Evolutionary conservation across 2,329 filamentous ascomycete species (phyloP).

Genomic region (Aspergillus pseudoglaucus): DNA sequence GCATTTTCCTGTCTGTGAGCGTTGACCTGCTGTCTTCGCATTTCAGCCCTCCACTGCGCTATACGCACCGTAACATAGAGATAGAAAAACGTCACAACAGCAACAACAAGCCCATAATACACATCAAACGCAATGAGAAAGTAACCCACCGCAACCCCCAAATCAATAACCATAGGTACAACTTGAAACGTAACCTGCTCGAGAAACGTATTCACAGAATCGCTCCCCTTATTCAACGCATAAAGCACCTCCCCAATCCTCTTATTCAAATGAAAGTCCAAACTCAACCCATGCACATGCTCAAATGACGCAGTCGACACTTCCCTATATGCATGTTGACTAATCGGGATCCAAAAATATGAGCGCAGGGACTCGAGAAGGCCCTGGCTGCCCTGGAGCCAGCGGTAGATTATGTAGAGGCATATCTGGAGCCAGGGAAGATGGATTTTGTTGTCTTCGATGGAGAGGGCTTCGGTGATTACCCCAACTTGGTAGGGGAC

Average conservation of each 20-base stretch:
- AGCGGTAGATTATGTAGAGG: slow-evolving; percentile 69
- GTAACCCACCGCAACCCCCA: slow-evolving; percentile 76
- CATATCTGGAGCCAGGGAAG: slow-evolving; percentile 70
- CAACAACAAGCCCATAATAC: slow-evolving; percentile 83
- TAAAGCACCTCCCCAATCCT: slow-evolving; percentile 94
- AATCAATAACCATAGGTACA: slow-evolving; percentile 86
- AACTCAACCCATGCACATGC: slow-evolving; percentile 88
- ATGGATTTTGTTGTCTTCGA: slow-evolving; percentile 42
- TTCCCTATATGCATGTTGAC: slow-evolving; percentile 92
- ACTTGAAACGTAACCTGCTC: slow-evolving; percentile 96
- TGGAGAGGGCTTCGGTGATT: slow-evolving; percentile 67
- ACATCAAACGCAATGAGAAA: slow-evolving; percentile 75
- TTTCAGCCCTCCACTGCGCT: slow-evolving; percentile 85
- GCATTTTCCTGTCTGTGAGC: slow-evolving; percentile 91
- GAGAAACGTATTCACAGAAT: slow-evolving; percentile 87
- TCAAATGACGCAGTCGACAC: slow-evolving; percentile 93
- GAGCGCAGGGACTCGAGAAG: slow-evolving; percentile 75
- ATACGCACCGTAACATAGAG: slow-evolving; percentile 94
- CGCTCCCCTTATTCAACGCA: slow-evolving; percentile 84
- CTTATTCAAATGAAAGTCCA: slow-evolving; percentile 95
- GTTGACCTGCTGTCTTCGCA: slow-evolving; percentile 89
- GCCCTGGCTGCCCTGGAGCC: slow-evolving; percentile 83
- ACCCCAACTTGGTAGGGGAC: slow-evolving; percentile 75
- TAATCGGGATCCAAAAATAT: slow-evolving; percentile 90
- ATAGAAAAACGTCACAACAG: slow-evolving; percentile 90